These are phyloP conservation scores for Fonsecaea pugnacius DNA, from an alignment of 2,329 filamentous ascomycete genomes.

Conservation along the genomic window DNA sequence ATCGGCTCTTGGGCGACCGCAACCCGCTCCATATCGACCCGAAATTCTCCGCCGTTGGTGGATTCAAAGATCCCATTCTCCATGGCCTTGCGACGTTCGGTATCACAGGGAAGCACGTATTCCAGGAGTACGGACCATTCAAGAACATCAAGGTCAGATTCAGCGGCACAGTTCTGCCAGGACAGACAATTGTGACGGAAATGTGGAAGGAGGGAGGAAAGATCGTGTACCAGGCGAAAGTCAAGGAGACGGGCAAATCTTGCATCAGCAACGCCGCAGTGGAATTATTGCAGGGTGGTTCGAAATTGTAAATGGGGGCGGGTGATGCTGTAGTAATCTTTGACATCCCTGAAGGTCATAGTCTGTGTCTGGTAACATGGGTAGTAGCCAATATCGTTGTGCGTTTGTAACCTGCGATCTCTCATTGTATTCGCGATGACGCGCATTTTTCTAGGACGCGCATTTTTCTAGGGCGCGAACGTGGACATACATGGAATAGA, in stretches of 20 bases:
- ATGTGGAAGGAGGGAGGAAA: slow-evolving; percentile 88
- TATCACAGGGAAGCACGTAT: slow-evolving; percentile 85
- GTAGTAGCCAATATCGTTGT: not conserved
- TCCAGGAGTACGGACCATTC: slow-evolving; percentile 78
- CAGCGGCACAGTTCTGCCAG: slow-evolving; percentile 75
- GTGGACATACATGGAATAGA: too few species aligned
- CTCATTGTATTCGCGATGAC: too few species aligned
- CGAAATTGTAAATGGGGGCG: not conserved
- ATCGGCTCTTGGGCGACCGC: slow-evolving; percentile 90
- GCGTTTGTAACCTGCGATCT: too few species aligned
- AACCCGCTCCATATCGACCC: slow-evolving; percentile 98
- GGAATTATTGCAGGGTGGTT: slow-evolving; percentile 59
- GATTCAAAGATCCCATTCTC: slow-evolving; percentile 91
- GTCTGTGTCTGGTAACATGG: not conserved
- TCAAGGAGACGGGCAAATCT: slow-evolving; percentile 90
- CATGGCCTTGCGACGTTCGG: slow-evolving; percentile 96
- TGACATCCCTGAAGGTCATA: not conserved
- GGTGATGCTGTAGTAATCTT: not conserved
- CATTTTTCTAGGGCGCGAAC: too few species aligned
- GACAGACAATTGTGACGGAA: slow-evolving; percentile 82
- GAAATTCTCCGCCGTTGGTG: slow-evolving; percentile 88
- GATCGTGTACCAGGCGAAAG: slow-evolving; percentile 82
- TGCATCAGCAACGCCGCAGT: slow-evolving; percentile 80
- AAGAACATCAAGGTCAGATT: slow-evolving; percentile 94
- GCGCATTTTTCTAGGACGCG: too few species aligned